Base-by-base conservation (phyloP, 768 basidiomycete genomes). In the Leccinum barrowsii region DNA sequence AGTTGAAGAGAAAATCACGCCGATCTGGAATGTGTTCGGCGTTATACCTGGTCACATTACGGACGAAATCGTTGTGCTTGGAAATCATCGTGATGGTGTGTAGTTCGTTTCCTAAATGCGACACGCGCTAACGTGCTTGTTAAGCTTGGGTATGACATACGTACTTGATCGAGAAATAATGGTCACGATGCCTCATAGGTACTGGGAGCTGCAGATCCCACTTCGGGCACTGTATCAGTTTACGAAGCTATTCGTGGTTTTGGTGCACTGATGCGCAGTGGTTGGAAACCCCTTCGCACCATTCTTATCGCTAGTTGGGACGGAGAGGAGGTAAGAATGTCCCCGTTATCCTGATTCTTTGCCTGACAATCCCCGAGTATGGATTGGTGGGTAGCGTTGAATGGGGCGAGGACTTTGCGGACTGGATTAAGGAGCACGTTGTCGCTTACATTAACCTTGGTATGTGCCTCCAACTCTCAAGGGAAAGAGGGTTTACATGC, bases 371-470 rank as follows among this genome's bases (percentile, higher is more conserved):
- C 15, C 7, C 35, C 35, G 7, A 81, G 80, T 81, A 82, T 55
- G 91, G 90, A 19, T 78, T 94, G 46, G 71, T 92, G 35, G 96
- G 96, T 19, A 90, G 87, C 67, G 94, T 92, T 6, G 96, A 98
- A 75, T 97, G 89, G 84, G 93, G 86, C 4, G 96, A 98, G 71
- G 96, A 98, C 69, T 98, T 96, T 67, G 68, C 85, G 0, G 78
- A 83, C 13, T 96, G 89, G 85, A 84, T 98, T 37, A 79, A 82
- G 40, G 77, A 87, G 37, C 82, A 95, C 60, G 90, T 89, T 49
- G 94, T 92, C n/a, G 82, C 91, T 7, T 98, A 98, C 67, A 74
- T 97, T 62, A 98, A 98, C 69, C 77, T 94, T n/a, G 86, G 80
- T 75, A 69, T 34, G 73, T 64, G 28, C 26, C 11, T 26, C 35